Percentiles rank a stretch among this genome's conserved stretches.
Conservation (phyloP, 495 filamentous ascomycete species). For the Trichoderma asperelloides region DNA sequence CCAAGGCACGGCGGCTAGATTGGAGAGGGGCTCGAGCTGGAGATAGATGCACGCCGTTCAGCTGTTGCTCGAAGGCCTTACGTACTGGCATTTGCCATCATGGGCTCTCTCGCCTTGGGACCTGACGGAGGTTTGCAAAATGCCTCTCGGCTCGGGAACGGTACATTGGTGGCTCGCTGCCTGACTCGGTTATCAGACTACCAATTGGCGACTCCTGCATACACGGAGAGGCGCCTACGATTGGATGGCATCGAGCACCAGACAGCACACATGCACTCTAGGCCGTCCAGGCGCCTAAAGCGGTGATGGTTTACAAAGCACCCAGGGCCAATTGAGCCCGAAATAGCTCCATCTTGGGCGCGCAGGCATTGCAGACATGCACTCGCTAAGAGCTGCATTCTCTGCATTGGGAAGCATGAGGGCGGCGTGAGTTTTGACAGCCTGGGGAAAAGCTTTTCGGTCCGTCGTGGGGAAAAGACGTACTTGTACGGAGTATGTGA, state of each 20-base stretch:
- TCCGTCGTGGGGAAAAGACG: constrained; percentile 4
- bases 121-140: background rate
- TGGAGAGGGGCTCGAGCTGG: no score
- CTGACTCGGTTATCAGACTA: background rate
- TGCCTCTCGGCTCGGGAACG: background rate
- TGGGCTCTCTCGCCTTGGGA: background rate
- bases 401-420: background rate
- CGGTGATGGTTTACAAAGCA: background rate
- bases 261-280: background rate
- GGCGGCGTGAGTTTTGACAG: background rate
- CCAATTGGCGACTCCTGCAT: background rate
- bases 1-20: no score
- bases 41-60: background rate
- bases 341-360: background rate
- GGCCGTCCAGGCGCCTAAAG: background rate
- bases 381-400: constrained; percentile 3
- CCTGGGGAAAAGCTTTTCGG: constrained; percentile 5
- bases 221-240: background rate
- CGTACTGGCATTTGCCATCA: background rate
- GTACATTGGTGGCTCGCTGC: constrained; percentile 1
- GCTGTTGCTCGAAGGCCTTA: background rate
- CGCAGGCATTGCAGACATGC: constrained; percentile 8
- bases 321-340: background rate
- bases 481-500: background rate
- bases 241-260: background rate